Conservation (phyloP, 129 eudicot genomes). For the Chrysanthemum seticuspe region DNA sequence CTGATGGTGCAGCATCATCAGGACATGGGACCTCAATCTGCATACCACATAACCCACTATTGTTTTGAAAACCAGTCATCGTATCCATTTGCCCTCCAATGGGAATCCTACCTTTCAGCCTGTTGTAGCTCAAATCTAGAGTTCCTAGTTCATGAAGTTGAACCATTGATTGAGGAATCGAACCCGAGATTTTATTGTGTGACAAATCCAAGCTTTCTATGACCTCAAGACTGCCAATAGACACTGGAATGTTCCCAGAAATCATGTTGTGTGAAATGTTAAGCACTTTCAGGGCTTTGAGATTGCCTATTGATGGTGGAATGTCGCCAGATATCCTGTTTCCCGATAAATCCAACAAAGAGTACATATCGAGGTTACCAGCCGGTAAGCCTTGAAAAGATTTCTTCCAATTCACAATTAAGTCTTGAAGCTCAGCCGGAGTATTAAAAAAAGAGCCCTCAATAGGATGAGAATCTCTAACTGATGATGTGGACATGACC, state of each 20-base stretch:
- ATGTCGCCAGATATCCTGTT: conserved; percentile 41
- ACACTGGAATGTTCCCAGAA: conserved; percentile 39
- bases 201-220: conserved; percentile 48
- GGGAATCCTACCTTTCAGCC: conserved; percentile 35
- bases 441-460: no score
- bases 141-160: conserved; percentile 26
- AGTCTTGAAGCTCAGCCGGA: not conserved
- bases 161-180: conserved; percentile 37
- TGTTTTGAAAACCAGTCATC: conserved; percentile 39
- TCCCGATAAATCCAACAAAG: conserved; percentile 46
- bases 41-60: conserved; percentile 46
- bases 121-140: conserved; percentile 47
- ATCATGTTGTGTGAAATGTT: conserved; percentile 43
- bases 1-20: conserved; percentile 8
- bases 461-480: no score
- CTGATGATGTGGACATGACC: no score
- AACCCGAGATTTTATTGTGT: conserved; percentile 35
- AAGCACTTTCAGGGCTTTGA: conserved; percentile 43
- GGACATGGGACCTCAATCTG: conserved; percentile 38
- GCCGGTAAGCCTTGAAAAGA: conserved; percentile 29
- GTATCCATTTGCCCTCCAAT: conserved; percentile 44
- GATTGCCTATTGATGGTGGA: conserved; percentile 41
- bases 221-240: conserved; percentile 30
- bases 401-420: conserved; percentile 48
- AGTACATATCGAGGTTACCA: conserved; percentile 34